Percentiles rank a stretch among this genome's conserved stretches.
phyloP scores from a whole-genome alignment of 2,329 filamentous ascomycete genomes.

The Fusarium clavum region DNA sequence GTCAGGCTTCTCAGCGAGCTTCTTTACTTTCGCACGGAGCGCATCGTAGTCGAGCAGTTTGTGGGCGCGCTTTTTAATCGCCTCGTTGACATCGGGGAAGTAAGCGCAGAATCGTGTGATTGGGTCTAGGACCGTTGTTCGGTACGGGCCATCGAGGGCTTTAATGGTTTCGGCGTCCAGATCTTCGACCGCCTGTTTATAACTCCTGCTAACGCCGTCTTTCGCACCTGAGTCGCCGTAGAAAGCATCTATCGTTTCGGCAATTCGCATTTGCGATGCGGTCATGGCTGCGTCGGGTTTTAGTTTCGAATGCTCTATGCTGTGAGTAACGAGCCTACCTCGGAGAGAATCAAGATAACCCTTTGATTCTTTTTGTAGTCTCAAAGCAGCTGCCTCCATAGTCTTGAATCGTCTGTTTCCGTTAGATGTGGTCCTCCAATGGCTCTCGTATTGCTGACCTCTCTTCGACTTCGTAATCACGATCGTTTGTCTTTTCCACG shows the following conservation, averaged over 20 bases:
- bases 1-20: constrained; percentile 96
- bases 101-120: constrained; percentile 97
- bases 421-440: constrained; percentile 37
- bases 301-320: constrained; percentile 13
- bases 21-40: constrained; percentile 95
- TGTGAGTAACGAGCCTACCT: constrained; percentile 61
- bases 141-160: constrained; percentile 94
- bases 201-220: constrained; percentile 94
- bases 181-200: constrained; percentile 98
- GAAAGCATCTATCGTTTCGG: constrained; percentile 98
- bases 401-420: constrained; percentile 85
- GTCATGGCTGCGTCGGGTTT: constrained; percentile 82
- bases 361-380: constrained; percentile 97
- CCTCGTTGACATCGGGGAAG: constrained; percentile 99
- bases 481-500: constrained; percentile 98
- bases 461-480: constrained; percentile 98
- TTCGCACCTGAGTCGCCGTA: constrained; percentile 96
- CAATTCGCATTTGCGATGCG: constrained; percentile 98
- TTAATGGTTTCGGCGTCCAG: constrained; percentile 99
- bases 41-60: constrained; percentile 99
- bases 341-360: constrained; percentile 96
- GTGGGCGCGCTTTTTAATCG: constrained; percentile 98
- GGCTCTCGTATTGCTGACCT: constrained; percentile 62
- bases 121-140: constrained; percentile 92
- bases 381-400: constrained; percentile 93